Evolutionary conservation across 495 filamentous ascomycete species (phyloP), one percentile per base, ranked within the genome.

Genomic region (Cercophora sp.): DNA sequence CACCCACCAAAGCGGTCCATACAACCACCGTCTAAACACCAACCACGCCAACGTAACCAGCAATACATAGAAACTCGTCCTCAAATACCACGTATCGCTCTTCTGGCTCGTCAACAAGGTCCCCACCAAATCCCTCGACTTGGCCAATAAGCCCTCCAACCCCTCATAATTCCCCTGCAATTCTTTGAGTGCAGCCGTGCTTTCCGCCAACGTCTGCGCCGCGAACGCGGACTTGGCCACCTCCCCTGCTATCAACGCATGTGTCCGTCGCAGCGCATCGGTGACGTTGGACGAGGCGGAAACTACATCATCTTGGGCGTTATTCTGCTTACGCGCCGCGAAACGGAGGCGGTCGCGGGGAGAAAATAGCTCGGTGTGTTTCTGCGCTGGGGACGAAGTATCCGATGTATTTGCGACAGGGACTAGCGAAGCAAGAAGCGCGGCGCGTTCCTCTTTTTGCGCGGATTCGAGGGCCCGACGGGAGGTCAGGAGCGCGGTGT

Each of bases 11-110:
- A 91, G 68, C 10, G 94, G 93, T 0, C 93, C 91, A 70, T 92
- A 96, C 6, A 99, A 59, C 6, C 91, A 73, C 5, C 93, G 72
- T 15, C 93, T 74, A 52, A 92, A 93, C 1, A 97, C 60, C 8
- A 99, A 73, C 93, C 93, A 99, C 9, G 69, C 69, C 26, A 96
- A 82, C 5, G 87, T 96, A 2, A 69, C 77, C 11, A 87, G 32
- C 8, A 97, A 77, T 40, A 97, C 70, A 58, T 89, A 91, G 56
- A 97, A 85, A 0, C 91, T 84, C 16, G 85, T 91, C 68, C 89
- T 83, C 23, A 96, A 78, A 60, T 99, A 99, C 93, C 93, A 99
- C 3, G 89, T 93, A 67, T 97, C 93, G 34, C 85, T 91, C 72
- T 96, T 96, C 62, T 91, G 88, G 25, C 87, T 90, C 58, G 82